A percentile compares a stretch with the other conserved stretches of the same genome.
Evolutionary conservation across 169 alveolate species (phyloP).

Genomic region (Toxoplasma gondii): DNA sequence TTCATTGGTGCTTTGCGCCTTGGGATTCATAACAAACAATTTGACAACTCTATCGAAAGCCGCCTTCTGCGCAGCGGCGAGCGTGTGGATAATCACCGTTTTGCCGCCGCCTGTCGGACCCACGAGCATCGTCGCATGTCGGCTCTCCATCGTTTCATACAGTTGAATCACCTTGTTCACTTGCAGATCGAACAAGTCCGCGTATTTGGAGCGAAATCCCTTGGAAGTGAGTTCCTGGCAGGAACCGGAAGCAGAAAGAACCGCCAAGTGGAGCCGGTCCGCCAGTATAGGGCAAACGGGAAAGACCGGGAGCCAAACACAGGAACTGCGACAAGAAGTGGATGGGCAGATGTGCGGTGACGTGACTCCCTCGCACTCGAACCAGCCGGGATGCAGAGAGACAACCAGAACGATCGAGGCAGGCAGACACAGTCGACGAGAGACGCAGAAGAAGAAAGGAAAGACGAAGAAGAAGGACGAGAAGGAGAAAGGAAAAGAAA

Average conservation of each 20-base stretch:
- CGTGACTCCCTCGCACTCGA: not conserved
- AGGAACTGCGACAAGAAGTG: not conserved
- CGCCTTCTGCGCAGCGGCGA: constrained; percentile 85
- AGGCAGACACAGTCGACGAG: too few relatives aligned
- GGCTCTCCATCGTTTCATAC: constrained; percentile 93
- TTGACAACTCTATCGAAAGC: constrained; percentile 82
- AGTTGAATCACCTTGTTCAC: constrained; percentile 90
- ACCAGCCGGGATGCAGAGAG: too few relatives aligned
- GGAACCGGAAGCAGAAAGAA: constrained; percentile 44
- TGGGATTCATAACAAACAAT: constrained; percentile 89
- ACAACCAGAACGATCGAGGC: too few relatives aligned
- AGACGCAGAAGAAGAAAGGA: too few relatives aligned
- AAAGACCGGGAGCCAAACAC: not conserved
- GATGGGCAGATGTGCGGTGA: not conserved
- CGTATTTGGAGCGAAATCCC: constrained; percentile 74
- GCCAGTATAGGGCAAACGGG: not conserved
- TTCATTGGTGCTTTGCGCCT: constrained; percentile 90
- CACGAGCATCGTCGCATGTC: constrained; percentile 95
- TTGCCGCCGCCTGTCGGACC: constrained; percentile 96
- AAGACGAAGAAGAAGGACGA: too few relatives aligned
- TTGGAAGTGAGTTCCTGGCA: constrained; percentile 60
- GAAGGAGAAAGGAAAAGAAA: too few relatives aligned
- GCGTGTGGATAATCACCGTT: constrained; percentile 85
- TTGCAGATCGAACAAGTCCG: constrained; percentile 82
- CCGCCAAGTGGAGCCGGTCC: not conserved